These are phyloP conservation scores for Citrus cavaleriei DNA, from an alignment of 345 rosid genomes.

Conservation along the genomic window DNA sequence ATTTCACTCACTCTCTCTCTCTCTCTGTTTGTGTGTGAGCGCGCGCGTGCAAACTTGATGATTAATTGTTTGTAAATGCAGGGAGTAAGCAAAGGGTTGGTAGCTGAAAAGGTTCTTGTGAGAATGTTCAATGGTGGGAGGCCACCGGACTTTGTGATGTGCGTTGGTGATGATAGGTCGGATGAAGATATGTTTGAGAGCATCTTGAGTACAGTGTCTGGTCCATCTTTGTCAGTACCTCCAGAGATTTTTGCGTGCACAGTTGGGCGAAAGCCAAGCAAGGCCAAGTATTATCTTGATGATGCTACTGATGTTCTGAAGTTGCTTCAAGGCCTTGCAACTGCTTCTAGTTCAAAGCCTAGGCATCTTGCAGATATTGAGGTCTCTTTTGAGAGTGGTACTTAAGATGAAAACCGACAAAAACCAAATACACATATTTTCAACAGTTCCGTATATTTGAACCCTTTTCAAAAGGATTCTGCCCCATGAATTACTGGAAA, in stretches of 20 bases:
- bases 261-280: conserved; percentile 84
- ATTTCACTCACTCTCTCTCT: not conserved
- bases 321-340: conserved; percentile 67
- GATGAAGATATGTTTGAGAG: conserved; percentile 95
- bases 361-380: conserved; percentile 20
- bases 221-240: conserved; percentile 44
- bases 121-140: conserved; percentile 46
- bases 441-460: not conserved
- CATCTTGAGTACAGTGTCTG: conserved; percentile 47
- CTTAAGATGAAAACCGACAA: conserved; percentile 22
- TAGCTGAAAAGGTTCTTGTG: conserved; percentile 59
- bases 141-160: conserved; percentile 78
- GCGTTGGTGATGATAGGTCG: conserved; percentile 87
- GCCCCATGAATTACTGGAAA: not conserved
- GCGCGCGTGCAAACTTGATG: not conserved
- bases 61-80: conserved; percentile 20
- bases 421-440: not conserved
- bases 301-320: conserved; percentile 57
- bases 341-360: conserved; percentile 50
- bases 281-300: conserved; percentile 81
- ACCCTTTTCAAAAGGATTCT: not conserved
- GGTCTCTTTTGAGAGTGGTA: conserved; percentile 61
- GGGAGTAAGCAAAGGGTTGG: conserved; percentile 89
- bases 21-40: too few relatives aligned
- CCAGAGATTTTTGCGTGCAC: conserved; percentile 92